Conservation (phyloP, 441 rosid genomes). For the Erodium chrysanthum region DNA sequence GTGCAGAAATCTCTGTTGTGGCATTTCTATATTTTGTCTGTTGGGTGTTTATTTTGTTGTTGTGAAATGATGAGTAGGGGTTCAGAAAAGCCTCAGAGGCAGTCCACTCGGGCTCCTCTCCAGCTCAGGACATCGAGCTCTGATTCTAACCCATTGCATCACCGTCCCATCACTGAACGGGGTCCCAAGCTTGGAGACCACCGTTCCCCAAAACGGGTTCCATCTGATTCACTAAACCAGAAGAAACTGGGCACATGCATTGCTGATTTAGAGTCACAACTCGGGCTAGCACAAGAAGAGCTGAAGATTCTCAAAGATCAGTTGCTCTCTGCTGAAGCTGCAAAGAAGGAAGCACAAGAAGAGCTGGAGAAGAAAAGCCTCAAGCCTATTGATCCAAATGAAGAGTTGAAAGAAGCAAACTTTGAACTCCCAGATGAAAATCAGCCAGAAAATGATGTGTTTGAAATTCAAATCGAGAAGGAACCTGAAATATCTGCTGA, state of each 20-base stretch:
- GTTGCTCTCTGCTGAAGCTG: conserved; percentile 74
- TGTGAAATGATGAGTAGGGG: conserved; percentile 27
- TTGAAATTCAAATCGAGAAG: no score
- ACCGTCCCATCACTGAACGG: conserved; percentile 45
- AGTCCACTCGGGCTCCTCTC: conserved; percentile 46
- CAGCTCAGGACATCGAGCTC: conserved; percentile 51
- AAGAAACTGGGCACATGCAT: conserved; percentile 82
- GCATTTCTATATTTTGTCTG: neutral
- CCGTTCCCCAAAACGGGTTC: conserved; percentile 56
- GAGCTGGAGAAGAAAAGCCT: conserved; percentile 45
- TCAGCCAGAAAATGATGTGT: no score
- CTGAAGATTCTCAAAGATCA: conserved; percentile 69
- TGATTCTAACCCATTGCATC: conserved; percentile 44
- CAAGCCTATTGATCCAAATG: conserved; percentile 13
- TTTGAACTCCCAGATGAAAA: neutral
- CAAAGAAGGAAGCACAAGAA: conserved; percentile 62
- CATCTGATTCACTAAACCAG: conserved; percentile 48
- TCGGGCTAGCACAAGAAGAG: conserved; percentile 85
- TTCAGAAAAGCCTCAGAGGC: conserved; percentile 67
- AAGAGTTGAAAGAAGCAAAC: conserved; percentile 11
- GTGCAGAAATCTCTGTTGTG: neutral
- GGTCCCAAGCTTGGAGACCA: conserved; percentile 69
- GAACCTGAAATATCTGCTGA: no score
- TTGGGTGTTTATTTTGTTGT: conserved; percentile 5
- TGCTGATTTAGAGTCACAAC: conserved; percentile 78